These are phyloP conservation scores for Tolypocladium ovalisporum DNA, from an alignment of 2,329 filamentous ascomycete genomes.

Conservation along the genomic window DNA sequence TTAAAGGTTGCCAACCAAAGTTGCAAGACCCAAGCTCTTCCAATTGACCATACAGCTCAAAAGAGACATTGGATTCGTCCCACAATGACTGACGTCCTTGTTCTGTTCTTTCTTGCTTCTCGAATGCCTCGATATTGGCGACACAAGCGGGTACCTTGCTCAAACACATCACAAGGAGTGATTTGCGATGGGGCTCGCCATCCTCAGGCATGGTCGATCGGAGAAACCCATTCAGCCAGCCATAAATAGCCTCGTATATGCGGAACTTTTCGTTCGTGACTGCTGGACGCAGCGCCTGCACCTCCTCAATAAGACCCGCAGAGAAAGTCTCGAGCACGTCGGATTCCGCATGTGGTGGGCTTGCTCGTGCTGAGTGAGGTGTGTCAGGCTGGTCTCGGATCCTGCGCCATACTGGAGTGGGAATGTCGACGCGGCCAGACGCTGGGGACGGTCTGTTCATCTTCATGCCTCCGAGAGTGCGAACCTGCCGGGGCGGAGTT, in stretches of 20 bases:
- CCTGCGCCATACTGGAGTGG: slow-evolving; percentile 16
- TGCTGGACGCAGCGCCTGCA: slow-evolving; percentile 13
- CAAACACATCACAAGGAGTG: slow-evolving; percentile 25
- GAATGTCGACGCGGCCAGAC: slow-evolving; percentile 14
- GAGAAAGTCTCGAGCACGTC: neutral
- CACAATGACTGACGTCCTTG: slow-evolving; percentile 13
- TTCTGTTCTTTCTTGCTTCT: slow-evolving; percentile 12
- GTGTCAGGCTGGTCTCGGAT: slow-evolving; percentile 12
- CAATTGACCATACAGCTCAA: slow-evolving; percentile 23
- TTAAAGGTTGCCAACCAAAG: slow-evolving; percentile 22
- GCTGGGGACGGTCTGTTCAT: slow-evolving; percentile 12
- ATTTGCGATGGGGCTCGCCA: slow-evolving; percentile 15
- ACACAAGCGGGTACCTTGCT: slow-evolving; percentile 18
- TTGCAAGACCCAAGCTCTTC: slow-evolving; percentile 17
- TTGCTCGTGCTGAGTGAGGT: neutral
- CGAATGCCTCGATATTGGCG: slow-evolving; percentile 21
- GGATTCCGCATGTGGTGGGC: neutral
- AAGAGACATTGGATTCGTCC: slow-evolving; percentile 14
- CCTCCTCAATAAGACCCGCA: slow-evolving; percentile 8
- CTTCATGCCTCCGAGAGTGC: slow-evolving; percentile 19
- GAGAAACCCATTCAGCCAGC: slow-evolving; percentile 18
- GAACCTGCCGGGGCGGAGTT: slow-evolving; percentile 16
- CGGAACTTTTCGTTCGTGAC: slow-evolving; percentile 13
- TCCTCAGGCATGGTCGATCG: slow-evolving; percentile 12
- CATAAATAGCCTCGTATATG: slow-evolving; percentile 21